phyloP scores from a whole-genome alignment of 208 protist species.

The Sergeia podlipaevii region DNA sequence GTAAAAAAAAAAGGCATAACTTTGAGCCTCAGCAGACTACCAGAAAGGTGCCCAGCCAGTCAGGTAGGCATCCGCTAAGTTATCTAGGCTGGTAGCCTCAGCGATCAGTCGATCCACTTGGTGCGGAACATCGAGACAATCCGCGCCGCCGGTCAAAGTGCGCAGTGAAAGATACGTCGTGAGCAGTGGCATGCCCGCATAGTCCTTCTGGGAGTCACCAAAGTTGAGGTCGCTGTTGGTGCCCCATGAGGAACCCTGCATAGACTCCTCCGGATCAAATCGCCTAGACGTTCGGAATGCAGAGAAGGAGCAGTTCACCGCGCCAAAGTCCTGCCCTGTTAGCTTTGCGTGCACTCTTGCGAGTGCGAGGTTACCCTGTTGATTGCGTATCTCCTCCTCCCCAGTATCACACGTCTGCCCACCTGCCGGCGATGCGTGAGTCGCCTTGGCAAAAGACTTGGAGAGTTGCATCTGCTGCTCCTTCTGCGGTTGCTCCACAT shows the following conservation, averaged over 20 bases:
- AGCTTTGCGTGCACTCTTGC: constrained; percentile 85
- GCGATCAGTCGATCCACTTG: constrained; percentile 91
- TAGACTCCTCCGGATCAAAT: constrained; percentile 10
- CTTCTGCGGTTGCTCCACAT: constrained; percentile 16
- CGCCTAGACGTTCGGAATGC: constrained; percentile 21
- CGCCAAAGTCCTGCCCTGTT: constrained; percentile 83
- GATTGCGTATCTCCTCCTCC: constrained; percentile 77
- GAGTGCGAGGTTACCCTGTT: constrained; percentile 79
- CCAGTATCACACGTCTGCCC: constrained; percentile 13
- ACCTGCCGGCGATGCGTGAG: not conserved
- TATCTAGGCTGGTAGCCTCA: constrained; percentile 87
- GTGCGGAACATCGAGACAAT: constrained; percentile 68
- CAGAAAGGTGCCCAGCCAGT: constrained; percentile 91
- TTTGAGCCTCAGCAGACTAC: constrained; percentile 38
- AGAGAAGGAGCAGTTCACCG: constrained; percentile 61
- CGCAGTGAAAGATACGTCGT: constrained; percentile 79
- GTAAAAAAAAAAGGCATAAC: not conserved
- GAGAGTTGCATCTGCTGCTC: constrained; percentile 73
- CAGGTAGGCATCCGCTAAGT: constrained; percentile 86
- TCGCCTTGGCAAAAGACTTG: constrained; percentile 49
- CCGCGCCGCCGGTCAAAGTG: constrained; percentile 35
- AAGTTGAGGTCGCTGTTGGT: constrained; percentile 9
- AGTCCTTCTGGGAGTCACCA: constrained; percentile 22
- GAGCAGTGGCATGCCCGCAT: constrained; percentile 29
- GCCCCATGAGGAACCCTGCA: not conserved